Conservation (phyloP, 805 yeast species). For the Suhomyces faveliae region DNA sequence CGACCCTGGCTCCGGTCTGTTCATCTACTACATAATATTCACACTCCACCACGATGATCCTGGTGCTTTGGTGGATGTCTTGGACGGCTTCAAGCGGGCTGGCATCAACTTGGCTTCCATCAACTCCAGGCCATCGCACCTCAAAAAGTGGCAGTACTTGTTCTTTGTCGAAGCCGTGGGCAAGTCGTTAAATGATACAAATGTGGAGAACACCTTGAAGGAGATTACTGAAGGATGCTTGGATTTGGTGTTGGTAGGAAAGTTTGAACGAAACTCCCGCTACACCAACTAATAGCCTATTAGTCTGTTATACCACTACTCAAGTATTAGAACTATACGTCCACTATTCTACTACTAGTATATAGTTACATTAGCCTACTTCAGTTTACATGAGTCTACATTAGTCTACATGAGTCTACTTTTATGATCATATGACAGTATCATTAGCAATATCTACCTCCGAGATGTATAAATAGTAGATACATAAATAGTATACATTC, state of each 20-base stretch:
- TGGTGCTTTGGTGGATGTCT: constrained; percentile 70
- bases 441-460: not conserved
- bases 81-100: constrained; percentile 54
- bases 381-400: too few relatives aligned
- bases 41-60: constrained; percentile 62
- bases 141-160: constrained; percentile 73
- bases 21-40: constrained; percentile 61
- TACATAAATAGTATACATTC: constrained; percentile 1
- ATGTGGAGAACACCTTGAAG: constrained; percentile 24
- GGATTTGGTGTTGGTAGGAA: constrained; percentile 59
- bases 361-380: too few relatives aligned
- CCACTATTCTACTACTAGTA: too few relatives aligned
- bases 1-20: not conserved
- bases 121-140: constrained; percentile 71
- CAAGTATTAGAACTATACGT: too few relatives aligned
- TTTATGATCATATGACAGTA: not conserved
- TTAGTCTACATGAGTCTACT: not conserved
- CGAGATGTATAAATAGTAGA: too few relatives aligned
- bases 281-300: constrained; percentile 17
- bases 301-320: too few relatives aligned
- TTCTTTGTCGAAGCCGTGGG: constrained; percentile 75
- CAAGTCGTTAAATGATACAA: constrained; percentile 25
- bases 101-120: constrained; percentile 68
- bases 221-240: constrained; percentile 46
- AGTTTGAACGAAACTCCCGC: constrained; percentile 46